These are phyloP conservation scores for Globisporangium cylindrosporum DNA, from an alignment of 352 stramenopile species.

Conservation along the genomic window DNA sequence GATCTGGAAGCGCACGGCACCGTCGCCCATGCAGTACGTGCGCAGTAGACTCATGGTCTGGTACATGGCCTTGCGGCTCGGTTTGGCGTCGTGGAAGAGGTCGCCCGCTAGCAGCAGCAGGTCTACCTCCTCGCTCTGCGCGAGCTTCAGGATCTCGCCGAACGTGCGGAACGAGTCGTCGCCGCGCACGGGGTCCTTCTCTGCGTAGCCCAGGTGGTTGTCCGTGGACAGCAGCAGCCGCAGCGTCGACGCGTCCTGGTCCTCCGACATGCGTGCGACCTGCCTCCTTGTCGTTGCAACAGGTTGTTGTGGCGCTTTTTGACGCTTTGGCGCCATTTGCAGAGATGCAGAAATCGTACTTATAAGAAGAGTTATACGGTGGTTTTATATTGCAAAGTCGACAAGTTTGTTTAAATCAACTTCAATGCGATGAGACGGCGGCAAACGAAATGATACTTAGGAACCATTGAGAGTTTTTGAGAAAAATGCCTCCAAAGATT, in stretches of 20 bases:
- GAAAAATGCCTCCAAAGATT: too few species aligned
- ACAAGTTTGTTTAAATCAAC: not conserved
- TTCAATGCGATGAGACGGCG: too few species aligned
- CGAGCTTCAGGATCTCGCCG: slow-evolving; percentile 83
- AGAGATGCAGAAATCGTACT: not conserved
- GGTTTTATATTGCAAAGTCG: not conserved
- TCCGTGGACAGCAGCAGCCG: slow-evolving; percentile 97
- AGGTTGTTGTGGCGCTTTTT: not conserved
- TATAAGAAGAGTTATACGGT: not conserved
- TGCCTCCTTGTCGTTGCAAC: not conserved
- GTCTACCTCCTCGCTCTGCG: slow-evolving; percentile 75
- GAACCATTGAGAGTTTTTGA: too few species aligned
- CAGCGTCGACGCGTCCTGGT: slow-evolving; percentile 44
- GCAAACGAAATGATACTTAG: too few species aligned
- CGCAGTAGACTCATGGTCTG: slow-evolving; percentile 97
- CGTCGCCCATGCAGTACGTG: slow-evolving; percentile 93
- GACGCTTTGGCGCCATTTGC: slow-evolving; percentile 3
- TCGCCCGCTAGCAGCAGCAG: slow-evolving; percentile 96
- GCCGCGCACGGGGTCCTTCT: slow-evolving; percentile 94
- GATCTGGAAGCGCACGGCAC: slow-evolving; percentile 81
- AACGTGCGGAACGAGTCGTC: slow-evolving; percentile 92
- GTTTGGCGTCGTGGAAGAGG: slow-evolving; percentile 99
- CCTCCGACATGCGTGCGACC: slow-evolving; percentile 6
- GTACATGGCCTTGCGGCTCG: slow-evolving; percentile 93
- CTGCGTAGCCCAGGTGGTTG: slow-evolving; percentile 97